Conservation (phyloP, 2,329 filamentous ascomycete species). For the Apiospora hydei region DNA sequence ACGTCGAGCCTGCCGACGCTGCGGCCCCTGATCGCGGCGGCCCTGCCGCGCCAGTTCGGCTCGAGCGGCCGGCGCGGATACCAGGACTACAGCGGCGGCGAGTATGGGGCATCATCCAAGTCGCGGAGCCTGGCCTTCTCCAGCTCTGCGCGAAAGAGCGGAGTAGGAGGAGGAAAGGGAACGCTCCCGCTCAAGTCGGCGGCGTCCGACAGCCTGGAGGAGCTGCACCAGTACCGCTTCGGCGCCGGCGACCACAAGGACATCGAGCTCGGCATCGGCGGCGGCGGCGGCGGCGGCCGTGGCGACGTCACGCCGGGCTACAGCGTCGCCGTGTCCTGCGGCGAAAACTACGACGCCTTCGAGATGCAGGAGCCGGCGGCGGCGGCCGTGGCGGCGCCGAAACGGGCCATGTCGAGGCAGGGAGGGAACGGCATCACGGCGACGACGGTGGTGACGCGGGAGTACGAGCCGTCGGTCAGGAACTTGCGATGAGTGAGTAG, state of each 20-base stretch:
- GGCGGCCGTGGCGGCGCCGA: neutral
- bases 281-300: neutral
- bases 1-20: slow-evolving; percentile 41
- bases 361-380: neutral
- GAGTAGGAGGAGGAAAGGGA: neutral
- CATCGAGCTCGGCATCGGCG: slow-evolving; percentile 15
- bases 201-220: slow-evolving; percentile 14
- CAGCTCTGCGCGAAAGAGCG: neutral
- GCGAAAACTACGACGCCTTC: neutral
- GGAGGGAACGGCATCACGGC: slow-evolving; percentile 10
- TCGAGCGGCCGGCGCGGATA: neutral
- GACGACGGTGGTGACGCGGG: slow-evolving; percentile 21
- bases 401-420: neutral
- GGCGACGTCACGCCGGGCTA: neutral
- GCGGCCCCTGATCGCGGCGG: slow-evolving; percentile 38
- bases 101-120: neutral
- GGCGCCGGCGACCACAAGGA: neutral
- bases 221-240: neutral
- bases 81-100: slow-evolving; percentile 13
- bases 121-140: neutral
- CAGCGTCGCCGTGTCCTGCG: slow-evolving; percentile 12
- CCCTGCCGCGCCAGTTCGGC: slow-evolving; percentile 31
- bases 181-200: neutral
- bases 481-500: neutral
- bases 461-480: neutral